phyloP scores from a whole-genome alignment of 2,329 filamentous ascomycete genomes.

The Fusarium sp. region DNA sequence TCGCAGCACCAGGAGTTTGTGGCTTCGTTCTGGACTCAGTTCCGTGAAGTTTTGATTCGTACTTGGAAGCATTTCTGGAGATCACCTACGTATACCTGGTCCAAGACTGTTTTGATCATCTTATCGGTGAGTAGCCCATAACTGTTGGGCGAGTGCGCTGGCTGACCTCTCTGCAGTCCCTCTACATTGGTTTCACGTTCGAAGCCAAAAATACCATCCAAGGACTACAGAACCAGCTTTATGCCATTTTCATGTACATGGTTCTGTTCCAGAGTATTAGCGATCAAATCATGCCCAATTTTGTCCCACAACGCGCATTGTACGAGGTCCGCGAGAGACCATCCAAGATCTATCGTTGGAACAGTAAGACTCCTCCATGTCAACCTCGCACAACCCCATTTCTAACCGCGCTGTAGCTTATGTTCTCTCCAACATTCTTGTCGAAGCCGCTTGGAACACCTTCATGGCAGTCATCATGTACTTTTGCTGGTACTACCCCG shows the following conservation, averaged over 20 bases:
- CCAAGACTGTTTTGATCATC: slow-evolving; percentile 58
- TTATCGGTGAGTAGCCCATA: slow-evolving; percentile 30
- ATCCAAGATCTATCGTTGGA: slow-evolving; percentile 70
- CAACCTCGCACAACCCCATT: accelerated
- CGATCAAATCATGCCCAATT: slow-evolving; percentile 79
- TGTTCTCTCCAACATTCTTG: slow-evolving; percentile 45
- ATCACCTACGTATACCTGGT: slow-evolving; percentile 73
- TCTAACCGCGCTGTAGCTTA: slow-evolving; percentile 35
- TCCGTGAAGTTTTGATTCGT: slow-evolving; percentile 57
- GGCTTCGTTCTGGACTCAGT: slow-evolving; percentile 52
- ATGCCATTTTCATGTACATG: slow-evolving; percentile 77
- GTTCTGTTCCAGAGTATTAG: slow-evolving; percentile 75
- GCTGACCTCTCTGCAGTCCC: slow-evolving; percentile 39
- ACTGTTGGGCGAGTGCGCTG: accelerated
- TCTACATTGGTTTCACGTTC: slow-evolving; percentile 80
- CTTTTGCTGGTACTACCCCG: slow-evolving; percentile 51
- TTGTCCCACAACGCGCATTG: slow-evolving; percentile 75
- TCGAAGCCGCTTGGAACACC: slow-evolving; percentile 47
- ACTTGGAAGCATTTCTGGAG: slow-evolving; percentile 54
- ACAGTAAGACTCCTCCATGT: slow-evolving; percentile 25
- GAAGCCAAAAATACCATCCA: slow-evolving; percentile 68
- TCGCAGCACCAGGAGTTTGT: slow-evolving; percentile 54
- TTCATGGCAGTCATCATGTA: slow-evolving; percentile 47
- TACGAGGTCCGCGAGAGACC: slow-evolving; percentile 80
- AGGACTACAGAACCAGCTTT: slow-evolving; percentile 78